Base-by-base conservation (phyloP, 495 filamentous ascomycete genomes). In the Platismatia glauca region DNA sequence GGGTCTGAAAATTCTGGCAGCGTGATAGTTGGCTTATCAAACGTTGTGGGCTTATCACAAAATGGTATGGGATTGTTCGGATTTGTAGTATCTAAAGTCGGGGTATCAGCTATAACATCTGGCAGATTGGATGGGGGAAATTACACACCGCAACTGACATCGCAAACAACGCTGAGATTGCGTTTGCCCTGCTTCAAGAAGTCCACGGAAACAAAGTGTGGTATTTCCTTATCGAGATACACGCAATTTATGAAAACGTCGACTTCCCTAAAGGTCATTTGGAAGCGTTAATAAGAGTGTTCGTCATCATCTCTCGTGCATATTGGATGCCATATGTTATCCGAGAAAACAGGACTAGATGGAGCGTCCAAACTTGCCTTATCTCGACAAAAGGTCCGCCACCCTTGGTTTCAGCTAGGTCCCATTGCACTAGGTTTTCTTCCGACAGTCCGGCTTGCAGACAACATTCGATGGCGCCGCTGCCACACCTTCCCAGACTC, bases 181-280 rank as follows among this genome's bases (percentile, higher is more conserved):
- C 93, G 84, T 65, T 80, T 81, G 8, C 90, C 84, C 27, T 77
- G 68, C 59, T 82, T 79, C 29, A 97, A 81, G 38, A 82, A 85
- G 64, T 90, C 81, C 24, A 78, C 67, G 68, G 88, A 84, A 59
- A 97, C 82, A 71, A 95, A 94, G 27, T 82, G 81, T 2, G 86
- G 85, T 57, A 90, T 89, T 61, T 81, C 77, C 20, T 79, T 72
- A 50, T 78, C 81, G 20, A 97, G 83, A 74, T 96, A 96, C 67
- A 96, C 93, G 80, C 89, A 95, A 80, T 95, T 96, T 72, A 96
- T 79, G 72, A 95, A 94, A 68, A 95, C 90, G 48, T 66, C 86
- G 83, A 65, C 70, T 60, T 65, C 44, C 44, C 38, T n/a, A 35
- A 13, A n/a, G n/a, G n/a, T n/a, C n/a, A n/a, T n/a, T n/a, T n/a